Evolutionary conservation across 2,329 filamentous ascomycete species (phyloP), one percentile per base, ranked within the genome.

Genomic region (Akanthomyces lecanii): DNA sequence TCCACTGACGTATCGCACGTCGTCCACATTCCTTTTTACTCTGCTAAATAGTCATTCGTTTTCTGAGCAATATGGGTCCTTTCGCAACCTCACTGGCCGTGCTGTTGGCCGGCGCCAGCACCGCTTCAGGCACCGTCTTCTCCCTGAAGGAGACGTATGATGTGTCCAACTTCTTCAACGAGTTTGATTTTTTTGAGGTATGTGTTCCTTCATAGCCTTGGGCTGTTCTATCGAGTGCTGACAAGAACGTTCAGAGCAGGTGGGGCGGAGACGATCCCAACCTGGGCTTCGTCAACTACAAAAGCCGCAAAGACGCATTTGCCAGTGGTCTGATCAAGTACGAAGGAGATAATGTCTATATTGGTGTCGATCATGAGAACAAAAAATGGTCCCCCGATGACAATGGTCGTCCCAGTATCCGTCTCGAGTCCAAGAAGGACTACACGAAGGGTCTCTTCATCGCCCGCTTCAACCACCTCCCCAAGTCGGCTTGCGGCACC

Each of bases 391-490:
- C n/a, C 7, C 67, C 65, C 7, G 51, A 56, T 55, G 62, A 60
- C 7, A 30, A 30, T 1, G 79, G 79, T 48, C 77, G 82, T 23
- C 75, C 74, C 66, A 89, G 86, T 67, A 84, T 92, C 36, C 82
- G 89, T 44, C 72, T 92, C 18, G 82, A 85, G 65, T 89, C 87
- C 71, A 86, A 81, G 63, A 79, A 81, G 55, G 71, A 74, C 7
- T 92, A 89, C 76, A 84, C 80, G 65, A 80, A 85, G 63, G 89
- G 87, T 30, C 83, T 92, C 33, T 82, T 92, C 69, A 84, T 92
- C 50, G 79, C 88, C 51, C 86, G 91, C 70, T 84, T 92, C 66
- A 79, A 77, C 16, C 88, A 92, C 69, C 86, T 92, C 76, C 89
- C 89, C 36, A 79, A 78, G 62, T 80, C 82, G 11, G 77, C 80